Conservation (phyloP, 352 stramenopile genomes). For the Blastocystis sp. region DNA sequence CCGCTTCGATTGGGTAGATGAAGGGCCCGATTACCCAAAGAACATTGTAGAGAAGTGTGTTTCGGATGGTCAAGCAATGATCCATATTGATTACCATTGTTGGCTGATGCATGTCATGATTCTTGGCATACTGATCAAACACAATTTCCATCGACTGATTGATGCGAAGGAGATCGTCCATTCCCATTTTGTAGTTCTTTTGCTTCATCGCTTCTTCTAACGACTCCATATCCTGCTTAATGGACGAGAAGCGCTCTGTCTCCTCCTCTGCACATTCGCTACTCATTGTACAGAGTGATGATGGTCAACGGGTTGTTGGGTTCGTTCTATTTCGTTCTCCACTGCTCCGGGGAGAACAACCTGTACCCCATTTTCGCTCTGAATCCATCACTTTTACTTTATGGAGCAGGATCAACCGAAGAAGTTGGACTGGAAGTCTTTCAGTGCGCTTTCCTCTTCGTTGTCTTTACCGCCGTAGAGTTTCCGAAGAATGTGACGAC, state of each 20-base stretch:
- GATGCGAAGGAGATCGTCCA: background rate
- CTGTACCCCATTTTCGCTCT: too few relatives aligned
- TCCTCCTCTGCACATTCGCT: too few relatives aligned
- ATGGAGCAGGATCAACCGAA: background rate
- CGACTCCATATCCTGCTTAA: background rate
- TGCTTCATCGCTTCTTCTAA: background rate
- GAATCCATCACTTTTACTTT: background rate
- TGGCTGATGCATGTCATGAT: background rate
- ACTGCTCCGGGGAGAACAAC: too few relatives aligned
- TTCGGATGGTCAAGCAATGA: background rate
- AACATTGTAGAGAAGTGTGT: background rate
- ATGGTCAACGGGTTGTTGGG: too few relatives aligned
- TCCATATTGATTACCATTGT: slow-evolving; percentile 15
- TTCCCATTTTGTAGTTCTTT: background rate
- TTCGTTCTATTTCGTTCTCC: too few relatives aligned
- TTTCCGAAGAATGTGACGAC: slow-evolving; percentile 21
- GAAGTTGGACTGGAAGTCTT: background rate
- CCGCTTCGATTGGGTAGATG: background rate
- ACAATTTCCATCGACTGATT: background rate
- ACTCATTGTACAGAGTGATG: too few relatives aligned
- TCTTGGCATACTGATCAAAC: background rate
- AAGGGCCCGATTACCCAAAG: background rate
- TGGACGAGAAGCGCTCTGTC: background rate
- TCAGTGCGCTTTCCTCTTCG: background rate
- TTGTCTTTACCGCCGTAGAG: background rate